Conservation (phyloP, 345 rosid species). For the Cardamine occulta region DNA sequence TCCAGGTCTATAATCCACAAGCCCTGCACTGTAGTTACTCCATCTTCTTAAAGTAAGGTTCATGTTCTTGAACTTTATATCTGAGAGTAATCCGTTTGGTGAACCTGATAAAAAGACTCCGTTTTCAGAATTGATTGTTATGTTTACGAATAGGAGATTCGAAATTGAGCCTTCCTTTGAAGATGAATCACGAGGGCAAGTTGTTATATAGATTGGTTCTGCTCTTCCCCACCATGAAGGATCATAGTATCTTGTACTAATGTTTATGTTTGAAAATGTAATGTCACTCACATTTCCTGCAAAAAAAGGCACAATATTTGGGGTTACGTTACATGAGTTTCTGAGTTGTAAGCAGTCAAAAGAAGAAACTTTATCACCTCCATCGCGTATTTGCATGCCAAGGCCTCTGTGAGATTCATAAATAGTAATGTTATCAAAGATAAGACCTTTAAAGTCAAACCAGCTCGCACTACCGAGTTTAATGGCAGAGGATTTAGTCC, state of each 20-base stretch:
- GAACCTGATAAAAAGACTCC: constrained; percentile 88
- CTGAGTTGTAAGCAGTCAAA: background rate
- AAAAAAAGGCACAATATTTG: background rate
- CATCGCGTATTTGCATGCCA: constrained; percentile 87
- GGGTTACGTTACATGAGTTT: background rate
- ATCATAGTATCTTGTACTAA: constrained; percentile 84
- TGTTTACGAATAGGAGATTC: constrained; percentile 65
- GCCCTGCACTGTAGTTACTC: constrained; percentile 66
- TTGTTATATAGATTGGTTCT: constrained; percentile 89
- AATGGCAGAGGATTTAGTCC: constrained; percentile 90
- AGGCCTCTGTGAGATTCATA: constrained; percentile 88
- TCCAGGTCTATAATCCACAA: constrained; percentile 88
- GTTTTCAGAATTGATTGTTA: constrained; percentile 72
- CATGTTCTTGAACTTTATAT: constrained; percentile 70
- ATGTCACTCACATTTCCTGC: constrained; percentile 84
- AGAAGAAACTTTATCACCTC: constrained; percentile 57
- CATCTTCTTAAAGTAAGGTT: constrained; percentile 67
- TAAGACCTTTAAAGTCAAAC: constrained; percentile 68
- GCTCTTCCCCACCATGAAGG: constrained; percentile 97
- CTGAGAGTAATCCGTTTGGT: constrained; percentile 58
- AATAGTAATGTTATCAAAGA: constrained; percentile 83
- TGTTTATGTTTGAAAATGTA: constrained; percentile 83
- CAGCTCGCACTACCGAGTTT: constrained; percentile 94
- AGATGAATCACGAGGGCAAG: constrained; percentile 59
- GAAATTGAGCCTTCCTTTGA: constrained; percentile 69